Conservation (phyloP, 495 filamentous ascomycete species). For the Podospora comata region DNA sequence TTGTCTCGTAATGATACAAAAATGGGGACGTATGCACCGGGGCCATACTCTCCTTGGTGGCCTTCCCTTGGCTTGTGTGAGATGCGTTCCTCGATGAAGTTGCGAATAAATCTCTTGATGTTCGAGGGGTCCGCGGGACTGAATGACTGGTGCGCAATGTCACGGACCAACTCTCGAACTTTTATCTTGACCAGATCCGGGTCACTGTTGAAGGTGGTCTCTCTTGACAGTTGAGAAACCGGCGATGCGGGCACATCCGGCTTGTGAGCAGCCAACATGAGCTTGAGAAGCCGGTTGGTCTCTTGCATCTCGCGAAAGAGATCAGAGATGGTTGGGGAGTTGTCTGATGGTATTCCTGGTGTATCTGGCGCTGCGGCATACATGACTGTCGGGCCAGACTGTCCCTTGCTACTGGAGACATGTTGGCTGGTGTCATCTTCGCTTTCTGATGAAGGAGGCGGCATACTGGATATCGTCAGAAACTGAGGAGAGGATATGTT, state of each 20-base stretch:
- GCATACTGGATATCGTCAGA: not conserved
- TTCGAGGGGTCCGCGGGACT: not conserved
- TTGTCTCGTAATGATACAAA: not conserved
- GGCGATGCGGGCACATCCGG: not conserved
- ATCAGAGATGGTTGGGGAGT: conserved; percentile 6
- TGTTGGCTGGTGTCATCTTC: not conserved
- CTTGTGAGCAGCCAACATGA: conserved; percentile 5
- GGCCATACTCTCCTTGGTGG: not conserved
- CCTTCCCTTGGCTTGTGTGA: not conserved
- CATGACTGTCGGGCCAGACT: not conserved
- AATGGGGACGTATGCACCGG: not conserved
- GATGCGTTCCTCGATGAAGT: not conserved
- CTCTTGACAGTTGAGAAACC: not conserved
- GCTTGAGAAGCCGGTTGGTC: conserved; percentile 16
- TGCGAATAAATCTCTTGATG: not conserved
- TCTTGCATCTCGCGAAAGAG: conserved; percentile 17
- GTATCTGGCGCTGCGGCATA: not conserved
- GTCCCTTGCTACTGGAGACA: not conserved
- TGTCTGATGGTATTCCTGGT: not conserved
- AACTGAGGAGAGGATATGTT: not conserved
- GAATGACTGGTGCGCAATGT: conserved; percentile 3
- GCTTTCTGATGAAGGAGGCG: not conserved
- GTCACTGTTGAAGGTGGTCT: not conserved
- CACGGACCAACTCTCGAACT: not conserved
- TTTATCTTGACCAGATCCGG: not conserved